Conservation (phyloP, 139 green algal genomes). For the Closterium sp. region DNA sequence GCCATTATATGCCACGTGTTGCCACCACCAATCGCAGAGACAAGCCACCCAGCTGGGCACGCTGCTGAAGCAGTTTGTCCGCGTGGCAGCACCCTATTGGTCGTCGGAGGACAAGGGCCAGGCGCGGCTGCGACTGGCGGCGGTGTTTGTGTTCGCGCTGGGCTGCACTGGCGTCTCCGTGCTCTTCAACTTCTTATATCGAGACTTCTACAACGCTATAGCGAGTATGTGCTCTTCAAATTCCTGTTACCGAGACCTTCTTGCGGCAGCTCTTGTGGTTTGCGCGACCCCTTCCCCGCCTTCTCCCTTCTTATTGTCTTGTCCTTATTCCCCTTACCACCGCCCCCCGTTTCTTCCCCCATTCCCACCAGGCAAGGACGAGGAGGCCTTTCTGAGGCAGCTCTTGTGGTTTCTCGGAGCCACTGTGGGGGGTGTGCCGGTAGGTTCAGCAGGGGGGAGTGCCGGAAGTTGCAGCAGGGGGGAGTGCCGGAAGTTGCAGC, state of each 20-base stretch:
- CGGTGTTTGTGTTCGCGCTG: constrained; percentile 86
- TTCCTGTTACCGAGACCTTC: not conserved
- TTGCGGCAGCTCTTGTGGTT: no score
- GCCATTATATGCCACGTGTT: no score
- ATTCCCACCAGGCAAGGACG: constrained; percentile 33
- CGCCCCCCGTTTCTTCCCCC: no score
- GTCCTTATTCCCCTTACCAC: no score
- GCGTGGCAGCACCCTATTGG: constrained; percentile 53
- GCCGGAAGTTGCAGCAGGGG: no score
- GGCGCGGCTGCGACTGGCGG: constrained; percentile 63
- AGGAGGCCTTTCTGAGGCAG: constrained; percentile 72
- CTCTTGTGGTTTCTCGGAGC: constrained; percentile 50
- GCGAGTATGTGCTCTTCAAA: constrained; percentile 11
- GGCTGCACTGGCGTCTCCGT: constrained; percentile 87
- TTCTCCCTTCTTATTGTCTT: not conserved
- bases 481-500: no score
- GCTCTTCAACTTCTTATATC: constrained; percentile 94
- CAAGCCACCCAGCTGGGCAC: constrained; percentile 19
- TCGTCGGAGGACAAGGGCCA: constrained; percentile 32
- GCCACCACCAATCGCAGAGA: not conserved
- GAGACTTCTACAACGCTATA: constrained; percentile 98
- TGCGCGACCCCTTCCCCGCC: no score
- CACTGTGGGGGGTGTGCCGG: not conserved
- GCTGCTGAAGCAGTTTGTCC: constrained; percentile 29
- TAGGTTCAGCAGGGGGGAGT: no score